Conservation (phyloP, 164 flowering plant genomes). For the Magnolia changhungtana region DNA sequence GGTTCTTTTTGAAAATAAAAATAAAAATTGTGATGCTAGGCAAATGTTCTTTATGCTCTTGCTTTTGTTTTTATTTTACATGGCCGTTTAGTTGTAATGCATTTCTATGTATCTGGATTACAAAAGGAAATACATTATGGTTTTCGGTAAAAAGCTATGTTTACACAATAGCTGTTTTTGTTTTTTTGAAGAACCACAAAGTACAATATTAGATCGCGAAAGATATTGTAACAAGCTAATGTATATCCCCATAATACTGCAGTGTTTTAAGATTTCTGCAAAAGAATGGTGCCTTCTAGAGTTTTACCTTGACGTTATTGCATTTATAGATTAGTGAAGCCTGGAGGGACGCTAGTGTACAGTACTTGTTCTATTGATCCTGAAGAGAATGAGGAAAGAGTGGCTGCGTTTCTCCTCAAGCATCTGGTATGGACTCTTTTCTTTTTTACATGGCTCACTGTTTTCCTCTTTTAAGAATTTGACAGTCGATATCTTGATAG, state of each 20-base stretch:
- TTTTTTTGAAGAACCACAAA: too few relatives aligned
- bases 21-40: not conserved
- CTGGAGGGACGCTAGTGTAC: slow-evolving; percentile 79
- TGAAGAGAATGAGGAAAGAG: slow-evolving; percentile 84
- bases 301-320: not conserved
- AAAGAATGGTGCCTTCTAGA: not conserved
- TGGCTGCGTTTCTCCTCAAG: slow-evolving; percentile 68
- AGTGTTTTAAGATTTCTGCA: not conserved
- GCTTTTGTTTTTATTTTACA: not conserved
- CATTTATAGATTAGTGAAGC: slow-evolving; percentile 62
- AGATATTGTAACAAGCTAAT: too few relatives aligned
- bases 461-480: not conserved
- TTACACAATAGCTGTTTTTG: too few relatives aligned
- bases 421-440: slow-evolving; percentile 55
- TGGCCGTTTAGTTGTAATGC: too few relatives aligned
- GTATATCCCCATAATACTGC: not conserved
- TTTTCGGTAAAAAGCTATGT: too few relatives aligned
- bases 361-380: slow-evolving; percentile 97
- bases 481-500: not conserved
- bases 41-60: not conserved
- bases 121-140: not conserved
- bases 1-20: not conserved
- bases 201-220: too few relatives aligned
- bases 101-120: too few relatives aligned
- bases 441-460: not conserved